Base-by-base conservation (phyloP, 768 basidiomycete species). In the Coprinellus aureogranulatus region DNA sequence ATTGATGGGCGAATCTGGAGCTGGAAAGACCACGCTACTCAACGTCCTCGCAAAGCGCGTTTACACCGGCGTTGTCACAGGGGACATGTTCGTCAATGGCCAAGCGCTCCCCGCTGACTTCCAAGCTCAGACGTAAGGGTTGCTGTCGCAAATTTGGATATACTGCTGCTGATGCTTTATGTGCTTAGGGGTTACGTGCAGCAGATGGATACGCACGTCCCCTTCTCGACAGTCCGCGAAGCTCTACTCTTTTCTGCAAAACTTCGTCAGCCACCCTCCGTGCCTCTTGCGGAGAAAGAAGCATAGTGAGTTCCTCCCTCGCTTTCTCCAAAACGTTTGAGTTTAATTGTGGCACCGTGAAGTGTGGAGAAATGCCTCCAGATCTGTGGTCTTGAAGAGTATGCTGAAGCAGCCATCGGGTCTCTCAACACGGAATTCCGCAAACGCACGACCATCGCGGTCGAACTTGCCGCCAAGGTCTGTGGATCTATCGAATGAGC, bases 401-500 rank as follows among this genome's bases (percentile, higher is more conserved):
- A 83, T 28, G 84, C 83, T 2, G 84, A 89, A 59, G 86, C 85
- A 6, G 75, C 84, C 62, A 83, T 89, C 6, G 84, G 82, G 9
- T 80, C 82, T 71, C 75, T 90, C 4, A 81, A 83, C 14, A 80
- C 88, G 30, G 90, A 92, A 64, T 82, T 86, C 61, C 79, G 85
- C 41, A 95, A 94, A 70, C 81, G 92, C 4, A 85, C 90, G 0
- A 94, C 92, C 0, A 94, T 95, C 61, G 93, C 82, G 30, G 92
- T 94, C 44, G 92, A 94, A 68, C 78, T 95, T 12, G 92, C 90
- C 41, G 90, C 92, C 22, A 94, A 92, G 71, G 84, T 92, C 67
- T 22, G 57, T 54, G n/a, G 34, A 8, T 49, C 41, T 23, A 22
- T 31, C n/a, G 16, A 22, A 2, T 40, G 22, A 2, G 2, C 18